Percentiles rank a stretch among this genome's conserved stretches.
phyloP scores from a whole-genome alignment of 129 eudicot species.

The Artemisia annua region DNA sequence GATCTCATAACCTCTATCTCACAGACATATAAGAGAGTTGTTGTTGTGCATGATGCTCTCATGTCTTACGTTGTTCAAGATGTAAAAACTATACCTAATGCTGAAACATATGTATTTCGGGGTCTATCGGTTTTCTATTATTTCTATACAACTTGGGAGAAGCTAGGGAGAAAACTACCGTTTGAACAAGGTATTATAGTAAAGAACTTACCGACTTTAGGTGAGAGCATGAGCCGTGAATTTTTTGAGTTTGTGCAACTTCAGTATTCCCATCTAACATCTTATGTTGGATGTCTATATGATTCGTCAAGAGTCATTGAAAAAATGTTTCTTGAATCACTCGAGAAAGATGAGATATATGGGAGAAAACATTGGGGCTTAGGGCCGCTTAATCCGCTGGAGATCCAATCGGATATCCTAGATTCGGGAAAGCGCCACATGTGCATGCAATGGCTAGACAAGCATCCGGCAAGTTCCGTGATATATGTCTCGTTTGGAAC shows the following conservation, averaged over 20 bases:
- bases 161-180: no score
- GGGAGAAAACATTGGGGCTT: constrained; percentile 50
- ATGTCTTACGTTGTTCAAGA: constrained; percentile 51
- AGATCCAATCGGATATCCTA: neutral
- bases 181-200: neutral
- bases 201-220: constrained; percentile 8
- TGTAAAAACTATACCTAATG: neutral
- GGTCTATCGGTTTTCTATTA: no score
- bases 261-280: neutral
- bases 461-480: neutral
- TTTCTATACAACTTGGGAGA: no score
- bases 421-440: neutral
- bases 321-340: constrained; percentile 35
- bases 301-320: constrained; percentile 47
- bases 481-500: neutral
- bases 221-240: constrained; percentile 29
- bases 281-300: constrained; percentile 38
- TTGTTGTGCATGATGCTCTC: constrained; percentile 41
- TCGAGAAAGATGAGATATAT: constrained; percentile 22
- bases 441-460: neutral
- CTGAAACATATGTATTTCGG: no score
- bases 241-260: constrained; percentile 11
- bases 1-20: constrained; percentile 31
- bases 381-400: constrained; percentile 64
- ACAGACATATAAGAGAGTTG: constrained; percentile 12